phyloP scores from a whole-genome alignment of 768 basidiomycete species.

The Suillus subaureus region DNA sequence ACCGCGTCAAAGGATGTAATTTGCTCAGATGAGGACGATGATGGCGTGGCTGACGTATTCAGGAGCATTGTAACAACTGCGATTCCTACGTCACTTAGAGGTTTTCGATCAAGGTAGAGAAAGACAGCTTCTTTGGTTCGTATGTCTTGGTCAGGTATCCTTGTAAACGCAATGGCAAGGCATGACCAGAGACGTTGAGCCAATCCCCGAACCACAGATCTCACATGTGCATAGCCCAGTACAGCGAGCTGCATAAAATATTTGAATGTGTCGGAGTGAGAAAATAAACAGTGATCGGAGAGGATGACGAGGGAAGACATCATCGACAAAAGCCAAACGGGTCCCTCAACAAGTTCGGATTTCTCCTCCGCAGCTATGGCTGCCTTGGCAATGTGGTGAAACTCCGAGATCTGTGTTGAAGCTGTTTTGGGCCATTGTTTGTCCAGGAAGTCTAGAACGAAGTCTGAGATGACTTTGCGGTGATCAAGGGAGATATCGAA shows the following conservation, averaged over 20 bases:
- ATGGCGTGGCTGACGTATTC: slow-evolving; percentile 10
- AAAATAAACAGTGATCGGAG: slow-evolving; percentile 45
- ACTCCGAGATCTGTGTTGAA: slow-evolving; percentile 10
- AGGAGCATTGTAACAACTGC: slow-evolving; percentile 45
- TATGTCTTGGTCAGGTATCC: slow-evolving; percentile 35
- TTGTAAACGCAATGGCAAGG: slow-evolving; percentile 57
- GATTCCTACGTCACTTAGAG: slow-evolving; percentile 45
- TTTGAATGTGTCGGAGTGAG: slow-evolving; percentile 38
- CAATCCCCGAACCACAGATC: slow-evolving; percentile 38
- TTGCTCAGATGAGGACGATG: not conserved
- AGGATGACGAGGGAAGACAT: slow-evolving; percentile 52
- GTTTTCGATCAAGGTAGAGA: slow-evolving; percentile 48
- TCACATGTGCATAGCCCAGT: slow-evolving; percentile 35
- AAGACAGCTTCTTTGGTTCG: slow-evolving; percentile 40
- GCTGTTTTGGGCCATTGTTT: slow-evolving; percentile 13
- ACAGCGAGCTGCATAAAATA: slow-evolving; percentile 41
- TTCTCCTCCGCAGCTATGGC: slow-evolving; percentile 30
- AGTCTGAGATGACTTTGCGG: slow-evolving; percentile 28
- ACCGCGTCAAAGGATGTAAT: slow-evolving; percentile 26
- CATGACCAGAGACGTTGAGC: slow-evolving; percentile 53
- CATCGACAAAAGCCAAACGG: slow-evolving; percentile 47
- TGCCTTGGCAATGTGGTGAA: slow-evolving; percentile 29
- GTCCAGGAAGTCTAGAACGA: slow-evolving; percentile 30
- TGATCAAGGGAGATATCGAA: slow-evolving; percentile 31
- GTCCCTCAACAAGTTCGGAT: slow-evolving; percentile 26